Evolutionary conservation across 2,329 filamentous ascomycete species (phyloP).

Genomic region (Fusarium sp.): DNA sequence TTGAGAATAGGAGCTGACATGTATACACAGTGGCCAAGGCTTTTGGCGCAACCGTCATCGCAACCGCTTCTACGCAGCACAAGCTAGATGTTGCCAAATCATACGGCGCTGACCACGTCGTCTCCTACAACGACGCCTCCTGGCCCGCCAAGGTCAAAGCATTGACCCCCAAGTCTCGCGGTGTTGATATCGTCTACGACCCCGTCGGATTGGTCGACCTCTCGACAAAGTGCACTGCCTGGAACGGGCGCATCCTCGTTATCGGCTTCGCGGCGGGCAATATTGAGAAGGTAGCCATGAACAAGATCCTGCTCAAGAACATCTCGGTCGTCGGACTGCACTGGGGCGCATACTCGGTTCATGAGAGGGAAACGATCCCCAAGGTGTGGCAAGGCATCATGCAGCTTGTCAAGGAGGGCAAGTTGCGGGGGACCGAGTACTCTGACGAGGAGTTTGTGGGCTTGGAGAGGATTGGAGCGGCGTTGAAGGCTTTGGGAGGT

Average conservation of each 20-base stretch:
- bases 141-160: constrained; percentile 82
- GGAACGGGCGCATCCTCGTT: constrained; percentile 91
- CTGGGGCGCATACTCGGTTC: constrained; percentile 87
- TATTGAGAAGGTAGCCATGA: constrained; percentile 94
- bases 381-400: constrained; percentile 88
- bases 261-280: constrained; percentile 84
- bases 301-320: constrained; percentile 94
- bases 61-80: constrained; percentile 85
- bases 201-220: constrained; percentile 91
- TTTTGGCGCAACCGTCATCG: constrained; percentile 91
- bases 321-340: constrained; percentile 91
- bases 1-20: background rate
- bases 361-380: constrained; percentile 79
- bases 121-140: constrained; percentile 80
- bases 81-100: constrained; percentile 85
- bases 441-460: constrained; percentile 87
- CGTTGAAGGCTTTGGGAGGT: constrained; percentile 82
- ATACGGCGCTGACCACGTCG: constrained; percentile 87
- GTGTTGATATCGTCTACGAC: constrained; percentile 96
- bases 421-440: constrained; percentile 87
- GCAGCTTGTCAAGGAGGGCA: constrained; percentile 81
- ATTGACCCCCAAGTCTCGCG: constrained; percentile 78
- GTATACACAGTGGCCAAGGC: constrained; percentile 82
- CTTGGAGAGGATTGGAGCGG: constrained; percentile 82
- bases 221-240: constrained; percentile 91